A percentile compares a stretch with the other conserved stretches of the same genome.
These are phyloP conservation scores for Aspergillus sclerotiicarbonarius DNA, from an alignment of 495 filamentous ascomycete genomes.

Conservation along the genomic window DNA sequence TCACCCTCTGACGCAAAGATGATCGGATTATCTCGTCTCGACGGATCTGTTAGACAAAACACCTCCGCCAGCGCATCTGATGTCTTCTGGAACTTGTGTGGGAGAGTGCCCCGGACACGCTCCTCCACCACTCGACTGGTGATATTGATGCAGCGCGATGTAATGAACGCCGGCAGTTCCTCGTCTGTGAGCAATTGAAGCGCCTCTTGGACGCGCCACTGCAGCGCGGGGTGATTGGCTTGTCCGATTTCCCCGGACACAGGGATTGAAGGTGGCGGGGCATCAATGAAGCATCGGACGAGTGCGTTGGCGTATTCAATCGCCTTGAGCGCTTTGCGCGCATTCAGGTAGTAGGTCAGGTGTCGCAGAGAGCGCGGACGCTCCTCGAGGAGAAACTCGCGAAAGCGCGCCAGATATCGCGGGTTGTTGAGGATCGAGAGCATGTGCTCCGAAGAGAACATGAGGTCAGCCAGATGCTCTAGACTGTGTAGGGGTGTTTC, in stretches of 20 bases:
- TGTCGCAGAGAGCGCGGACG: slow-evolving; percentile 68
- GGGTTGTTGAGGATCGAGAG: slow-evolving; percentile 60
- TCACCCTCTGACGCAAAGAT: slow-evolving; percentile 75
- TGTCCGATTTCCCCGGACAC: slow-evolving; percentile 40
- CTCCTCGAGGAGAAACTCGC: slow-evolving; percentile 66
- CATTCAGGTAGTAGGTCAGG: slow-evolving; percentile 63
- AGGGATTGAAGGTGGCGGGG: slow-evolving; percentile 37
- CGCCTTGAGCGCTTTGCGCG: slow-evolving; percentile 67
- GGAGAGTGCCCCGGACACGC: slow-evolving; percentile 33
- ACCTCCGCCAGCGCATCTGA: slow-evolving; percentile 73
- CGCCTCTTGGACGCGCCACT: slow-evolving; percentile 56
- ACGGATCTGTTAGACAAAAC: slow-evolving; percentile 75
- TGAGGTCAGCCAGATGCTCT: slow-evolving; percentile 58
- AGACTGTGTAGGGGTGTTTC: slow-evolving; percentile 42
- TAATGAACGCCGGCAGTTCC: slow-evolving; percentile 70
- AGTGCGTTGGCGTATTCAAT: slow-evolving; percentile 67
- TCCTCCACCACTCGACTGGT: slow-evolving; percentile 38
- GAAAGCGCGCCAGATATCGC: slow-evolving; percentile 59
- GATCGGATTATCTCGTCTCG: slow-evolving; percentile 70
- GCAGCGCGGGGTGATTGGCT: slow-evolving; percentile 52
- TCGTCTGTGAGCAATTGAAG: slow-evolving; percentile 61
- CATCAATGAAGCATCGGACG: slow-evolving; percentile 41
- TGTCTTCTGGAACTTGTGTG: slow-evolving; percentile 46
- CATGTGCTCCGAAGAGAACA: slow-evolving; percentile 67
- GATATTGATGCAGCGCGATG: slow-evolving; percentile 37